Evolutionary conservation across 495 filamentous ascomycete genomes (phyloP).

Genomic region (Penicillium macrosclerotiorum): DNA sequence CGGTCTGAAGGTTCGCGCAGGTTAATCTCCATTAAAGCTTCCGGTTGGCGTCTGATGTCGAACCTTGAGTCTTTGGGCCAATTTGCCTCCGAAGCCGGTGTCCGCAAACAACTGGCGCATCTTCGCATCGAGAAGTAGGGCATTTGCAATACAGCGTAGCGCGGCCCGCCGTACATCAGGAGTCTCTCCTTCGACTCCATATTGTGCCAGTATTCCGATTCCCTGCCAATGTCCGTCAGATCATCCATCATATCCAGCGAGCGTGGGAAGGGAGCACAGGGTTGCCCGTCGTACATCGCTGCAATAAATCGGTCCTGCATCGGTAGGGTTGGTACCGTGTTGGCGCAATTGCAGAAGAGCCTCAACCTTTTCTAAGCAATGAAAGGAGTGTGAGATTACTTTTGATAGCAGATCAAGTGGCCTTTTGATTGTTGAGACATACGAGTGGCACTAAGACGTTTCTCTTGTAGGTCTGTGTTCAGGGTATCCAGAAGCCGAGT

Average conservation of each 20-base stretch:
- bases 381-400: conserved; percentile 2
- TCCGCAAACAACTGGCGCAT: conserved; percentile 81
- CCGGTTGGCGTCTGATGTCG: too few relatives aligned
- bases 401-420: too few relatives aligned
- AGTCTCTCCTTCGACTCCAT: conserved; percentile 65
- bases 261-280: not conserved
- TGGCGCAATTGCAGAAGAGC: conserved; percentile 75
- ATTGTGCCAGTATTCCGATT: conserved; percentile 65
- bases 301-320: conserved; percentile 79
- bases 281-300: conserved; percentile 52
- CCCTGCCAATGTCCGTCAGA: conserved; percentile 64
- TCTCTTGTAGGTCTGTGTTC: conserved; percentile 54
- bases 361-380: conserved; percentile 55
- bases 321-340: conserved; percentile 65
- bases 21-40: too few relatives aligned
- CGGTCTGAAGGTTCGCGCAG: conserved; percentile 56
- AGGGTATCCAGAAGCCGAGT: conserved; percentile 57
- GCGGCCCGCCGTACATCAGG: conserved; percentile 69
- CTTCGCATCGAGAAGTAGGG: conserved; percentile 66
- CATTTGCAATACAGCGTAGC: conserved; percentile 83
- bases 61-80: conserved; percentile 69
- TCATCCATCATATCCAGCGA: conserved; percentile 23
- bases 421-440: conserved; percentile 22
- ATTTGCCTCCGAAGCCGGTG: conserved; percentile 67
- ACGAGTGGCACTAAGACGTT: conserved; percentile 56